phyloP scores from a whole-genome alignment of 2,329 filamentous ascomycete genomes.

The Chaetothyriales sp. region DNA sequence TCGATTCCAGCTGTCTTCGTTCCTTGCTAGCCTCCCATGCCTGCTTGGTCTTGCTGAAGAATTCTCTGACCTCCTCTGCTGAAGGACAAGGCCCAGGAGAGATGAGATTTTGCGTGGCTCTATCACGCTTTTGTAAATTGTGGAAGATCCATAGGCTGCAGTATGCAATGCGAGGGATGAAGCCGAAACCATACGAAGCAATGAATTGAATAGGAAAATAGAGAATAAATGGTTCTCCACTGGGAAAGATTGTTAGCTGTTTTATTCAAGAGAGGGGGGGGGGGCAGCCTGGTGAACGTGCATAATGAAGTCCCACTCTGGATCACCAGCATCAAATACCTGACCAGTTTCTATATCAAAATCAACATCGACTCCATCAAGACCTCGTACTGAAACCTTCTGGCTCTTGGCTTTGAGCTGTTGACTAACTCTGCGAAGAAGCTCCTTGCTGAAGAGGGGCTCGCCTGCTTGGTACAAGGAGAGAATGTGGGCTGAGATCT shows the following conservation, averaged over 20 bases:
- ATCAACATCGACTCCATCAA: neutral
- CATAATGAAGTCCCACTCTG: neutral
- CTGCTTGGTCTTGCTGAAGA: too few species aligned
- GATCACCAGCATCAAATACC: neutral
- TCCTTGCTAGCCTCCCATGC: too few species aligned
- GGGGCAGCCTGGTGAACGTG: too few species aligned
- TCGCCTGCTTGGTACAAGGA: neutral
- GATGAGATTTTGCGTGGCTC: too few species aligned
- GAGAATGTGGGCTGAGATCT: constrained; percentile 1
- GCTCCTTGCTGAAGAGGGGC: neutral
- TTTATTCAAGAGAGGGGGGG: too few species aligned
- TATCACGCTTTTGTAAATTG: too few species aligned
- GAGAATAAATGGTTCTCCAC: neutral
- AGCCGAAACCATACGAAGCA: too few species aligned
- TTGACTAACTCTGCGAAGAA: neutral
- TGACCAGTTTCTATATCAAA: constrained; percentile 1
- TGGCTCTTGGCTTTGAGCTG: neutral
- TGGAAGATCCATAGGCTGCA: too few species aligned
- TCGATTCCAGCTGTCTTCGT: too few species aligned
- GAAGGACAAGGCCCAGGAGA: too few species aligned
- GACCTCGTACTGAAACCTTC: neutral
- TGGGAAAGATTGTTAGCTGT: neutral
- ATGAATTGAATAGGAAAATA: neutral
- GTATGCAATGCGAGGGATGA: too few species aligned
- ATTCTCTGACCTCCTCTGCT: too few species aligned